Base-by-base conservation (phyloP, 441 rosid genomes). In the Adansonia madagascariensis region DNA sequence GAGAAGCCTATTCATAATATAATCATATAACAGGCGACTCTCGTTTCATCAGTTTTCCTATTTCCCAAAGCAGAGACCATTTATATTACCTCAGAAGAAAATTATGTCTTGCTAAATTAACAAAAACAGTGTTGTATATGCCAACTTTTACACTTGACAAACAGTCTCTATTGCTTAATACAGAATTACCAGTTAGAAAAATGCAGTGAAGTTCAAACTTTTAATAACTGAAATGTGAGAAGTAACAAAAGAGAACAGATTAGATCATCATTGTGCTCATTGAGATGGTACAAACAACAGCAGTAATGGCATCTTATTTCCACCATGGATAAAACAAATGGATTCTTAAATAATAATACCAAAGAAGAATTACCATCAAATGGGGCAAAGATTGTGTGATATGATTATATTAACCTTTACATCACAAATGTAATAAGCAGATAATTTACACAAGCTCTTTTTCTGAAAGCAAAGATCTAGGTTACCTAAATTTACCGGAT, bases 391-490 rank as follows among this genome's bases (percentile, higher is more conserved):
- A 24, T 8, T 41, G 22, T n/a, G 52, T 65, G 50, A 17, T 41
- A 0, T n/a, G 27, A 18, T 17, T 65, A 41, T n/a, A 41, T 39
- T 41, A 65, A 17, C 70, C 27, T 65, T 18, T 43, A 9, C 4
- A 43, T 3, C 27, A 65, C 24, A 4, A 20, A 17, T 65, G 52
- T 14, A 65, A 3, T 8, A 24, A 27, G 74, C 50, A 24, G 59
- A 49, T 24, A 49, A 49, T 49, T 20, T 65, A 69, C 1, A 70
- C 27, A 71, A 50, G 74, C 47, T 27, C 8, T 7, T 53, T 4
- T 55, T n/a, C 55, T 17, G 63, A 71, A n/a, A 35, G 50, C 35
- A 55, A 72, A 55, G 64, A 52, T 71, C 27, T 71, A 6, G n/a
- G 14, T 24, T 14, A 17, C 47, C 49, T 71, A 71, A 53, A 71